These are phyloP conservation scores for Exutisphaerella laricina DNA, from an alignment of 2,329 filamentous ascomycete species.

Conservation along the genomic window DNA sequence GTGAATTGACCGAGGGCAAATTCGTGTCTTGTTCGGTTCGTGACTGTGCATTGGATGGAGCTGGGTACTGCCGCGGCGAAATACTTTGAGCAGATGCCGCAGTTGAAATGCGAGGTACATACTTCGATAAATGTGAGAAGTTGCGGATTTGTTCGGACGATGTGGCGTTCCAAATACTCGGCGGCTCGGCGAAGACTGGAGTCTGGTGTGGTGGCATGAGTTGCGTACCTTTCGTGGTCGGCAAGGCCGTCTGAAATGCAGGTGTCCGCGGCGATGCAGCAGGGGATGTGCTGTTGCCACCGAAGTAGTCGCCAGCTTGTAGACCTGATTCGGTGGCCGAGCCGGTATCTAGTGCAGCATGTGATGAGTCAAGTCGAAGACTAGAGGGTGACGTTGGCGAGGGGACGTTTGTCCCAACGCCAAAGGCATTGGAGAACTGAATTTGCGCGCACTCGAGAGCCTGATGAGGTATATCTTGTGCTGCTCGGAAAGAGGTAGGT, in stretches of 20 bases:
- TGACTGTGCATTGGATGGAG: too few relatives aligned
- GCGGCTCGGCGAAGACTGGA: too few relatives aligned
- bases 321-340: background rate
- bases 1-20: too few relatives aligned
- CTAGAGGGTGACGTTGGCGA: background rate
- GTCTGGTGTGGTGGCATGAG: too few relatives aligned
- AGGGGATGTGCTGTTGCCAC: slow-evolving; percentile 4
- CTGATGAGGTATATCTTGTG: background rate
- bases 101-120: too few relatives aligned
- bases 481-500: background rate
- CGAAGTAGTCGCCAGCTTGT: slow-evolving; percentile 8
- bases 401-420: background rate
- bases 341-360: slow-evolving; percentile 1
- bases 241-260: background rate
- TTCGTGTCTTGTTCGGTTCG: too few relatives aligned
- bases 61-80: too few relatives aligned
- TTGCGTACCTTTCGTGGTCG: too few relatives aligned
- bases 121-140: too few relatives aligned
- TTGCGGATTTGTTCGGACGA: too few relatives aligned
- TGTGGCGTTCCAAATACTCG: too few relatives aligned
- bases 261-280: slow-evolving; percentile 9
- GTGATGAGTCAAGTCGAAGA: background rate
- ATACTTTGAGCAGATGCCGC: too few relatives aligned
- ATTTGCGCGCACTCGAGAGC: background rate
- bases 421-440: background rate